Conservation (phyloP, 2,329 filamentous ascomycete genomes). For the Leptodontidium sp. region DNA sequence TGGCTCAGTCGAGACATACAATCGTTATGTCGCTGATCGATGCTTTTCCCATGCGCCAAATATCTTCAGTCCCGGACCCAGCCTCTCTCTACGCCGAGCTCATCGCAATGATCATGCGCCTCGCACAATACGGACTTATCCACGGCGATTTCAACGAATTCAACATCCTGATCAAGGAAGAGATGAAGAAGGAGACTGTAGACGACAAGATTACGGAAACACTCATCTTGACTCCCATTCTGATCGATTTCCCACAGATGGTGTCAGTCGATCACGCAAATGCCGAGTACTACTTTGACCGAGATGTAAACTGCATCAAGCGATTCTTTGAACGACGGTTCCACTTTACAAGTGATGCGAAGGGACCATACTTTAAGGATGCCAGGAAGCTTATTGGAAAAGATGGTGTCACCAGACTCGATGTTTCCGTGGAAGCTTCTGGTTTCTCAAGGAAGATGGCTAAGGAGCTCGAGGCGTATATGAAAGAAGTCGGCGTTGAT, state of each 20-base stretch:
- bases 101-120: constrained; percentile 82
- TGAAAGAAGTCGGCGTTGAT: constrained; percentile 74
- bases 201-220: constrained; percentile 53
- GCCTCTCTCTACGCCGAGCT: constrained; percentile 90
- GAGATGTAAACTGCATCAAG: constrained; percentile 95
- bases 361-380: constrained; percentile 86
- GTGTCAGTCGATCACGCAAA: constrained; percentile 93
- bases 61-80: constrained; percentile 83
- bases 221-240: constrained; percentile 74
- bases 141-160: constrained; percentile 99
- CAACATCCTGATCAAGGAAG: constrained; percentile 94
- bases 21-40: constrained; percentile 96
- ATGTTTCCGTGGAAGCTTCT: constrained; percentile 89
- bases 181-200: constrained; percentile 47
- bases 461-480: constrained; percentile 90
- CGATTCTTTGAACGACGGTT: constrained; percentile 91
- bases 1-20: constrained; percentile 91
- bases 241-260: constrained; percentile 99
- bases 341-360: constrained; percentile 81
- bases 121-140: constrained; percentile 88
- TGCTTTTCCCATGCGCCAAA: constrained; percentile 89
- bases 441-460: constrained; percentile 98
- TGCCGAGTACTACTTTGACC: constrained; percentile 96
- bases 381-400: constrained; percentile 77
- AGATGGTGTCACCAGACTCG: constrained; percentile 74